Base-by-base conservation (phyloP, 768 basidiomycete species). In the Chiua virens region DNA sequence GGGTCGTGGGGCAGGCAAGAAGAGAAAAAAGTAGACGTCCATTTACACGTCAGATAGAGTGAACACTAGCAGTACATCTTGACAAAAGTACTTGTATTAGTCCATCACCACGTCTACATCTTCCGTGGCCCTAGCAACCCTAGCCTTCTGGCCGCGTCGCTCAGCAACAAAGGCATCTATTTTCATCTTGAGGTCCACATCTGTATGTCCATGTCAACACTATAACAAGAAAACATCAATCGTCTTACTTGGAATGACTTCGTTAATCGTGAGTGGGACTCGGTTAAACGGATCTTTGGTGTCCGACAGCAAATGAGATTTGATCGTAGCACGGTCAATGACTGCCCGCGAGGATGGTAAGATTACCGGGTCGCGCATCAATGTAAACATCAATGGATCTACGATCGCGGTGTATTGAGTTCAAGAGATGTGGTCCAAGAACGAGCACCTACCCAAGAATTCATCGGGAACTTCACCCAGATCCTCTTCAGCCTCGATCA, bases 271-370 rank as follows among this genome's bases (percentile, higher is more conserved):
- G 23, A 97, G 74, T 2, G 96, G 92, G 30, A 78, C 74, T 25
- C 97, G 86, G 70, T 98, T 99, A 80, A 98, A 99, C 1, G 97
- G 97, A 69, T 99, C 97, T 47, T 84, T 90, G 17, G 85, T 71
- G 61, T 97, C 95, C 1, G 93, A 96, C 18, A 99, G 74, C 32
- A 98, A 73, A 67, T 97, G 94, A 1, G 93, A 89, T 62, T 96
- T 96, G 75, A 99, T 98, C 3, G 95, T 98, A 2, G 88, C 77
- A 21, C 90, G 83, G 68, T 99, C 97, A 38, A 99, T 67, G 30
- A 89, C 78, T 0, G 81, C 74, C 47, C 75, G 78, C 3, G 95
- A 98, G 0, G 88, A 85, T 0, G 97, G 97, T 28, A 99, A 69
- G 27, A 83, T 80, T 50, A 98, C 95, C 4, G 97, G 97, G 67